phyloP scores from a whole-genome alignment of 2,329 filamentous ascomycete genomes.

The Ophiostoma sp. region DNA sequence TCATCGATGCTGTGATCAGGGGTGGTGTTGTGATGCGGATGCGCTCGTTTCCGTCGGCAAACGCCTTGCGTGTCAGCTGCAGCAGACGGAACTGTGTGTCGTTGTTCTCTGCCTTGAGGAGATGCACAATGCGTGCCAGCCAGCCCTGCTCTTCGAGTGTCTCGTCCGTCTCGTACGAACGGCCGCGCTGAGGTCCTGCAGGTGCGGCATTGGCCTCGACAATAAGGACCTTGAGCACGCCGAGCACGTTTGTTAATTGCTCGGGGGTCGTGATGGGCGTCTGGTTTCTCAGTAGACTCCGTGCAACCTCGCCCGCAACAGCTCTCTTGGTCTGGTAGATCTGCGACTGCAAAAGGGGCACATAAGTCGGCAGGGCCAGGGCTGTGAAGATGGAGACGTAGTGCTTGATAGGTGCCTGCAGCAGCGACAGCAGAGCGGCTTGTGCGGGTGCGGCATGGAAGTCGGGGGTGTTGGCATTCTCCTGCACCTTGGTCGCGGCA shows the following conservation, averaged over 20 bases:
- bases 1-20: constrained; percentile 82
- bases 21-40: constrained; percentile 94
- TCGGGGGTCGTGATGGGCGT: constrained; percentile 71
- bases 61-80: constrained; percentile 80
- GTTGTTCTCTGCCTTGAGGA: constrained; percentile 77
- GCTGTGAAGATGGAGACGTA: constrained; percentile 97
- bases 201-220: constrained; percentile 83
- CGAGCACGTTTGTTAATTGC: constrained; percentile 81
- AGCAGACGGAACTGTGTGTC: constrained; percentile 92
- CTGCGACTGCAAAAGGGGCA: constrained; percentile 83
- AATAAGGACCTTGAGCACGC: constrained; percentile 84
- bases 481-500: constrained; percentile 76
- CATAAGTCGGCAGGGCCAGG: constrained; percentile 82
- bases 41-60: constrained; percentile 85
- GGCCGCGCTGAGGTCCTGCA: constrained; percentile 58
- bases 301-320: constrained; percentile 82
- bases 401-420: constrained; percentile 83
- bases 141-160: constrained; percentile 97
- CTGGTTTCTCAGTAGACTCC: constrained; percentile 74
- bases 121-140: constrained; percentile 86
- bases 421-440: constrained; percentile 78
- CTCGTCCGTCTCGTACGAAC: constrained; percentile 82
- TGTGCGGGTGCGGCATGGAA: constrained; percentile 83
- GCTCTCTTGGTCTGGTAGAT: constrained; percentile 88
- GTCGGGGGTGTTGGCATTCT: constrained; percentile 92